A percentile compares a stretch with the other conserved stretches of the same genome.
Evolutionary conservation across 164 flowering plant species (phyloP).

Genomic region (Stephania yunnanensis): DNA sequence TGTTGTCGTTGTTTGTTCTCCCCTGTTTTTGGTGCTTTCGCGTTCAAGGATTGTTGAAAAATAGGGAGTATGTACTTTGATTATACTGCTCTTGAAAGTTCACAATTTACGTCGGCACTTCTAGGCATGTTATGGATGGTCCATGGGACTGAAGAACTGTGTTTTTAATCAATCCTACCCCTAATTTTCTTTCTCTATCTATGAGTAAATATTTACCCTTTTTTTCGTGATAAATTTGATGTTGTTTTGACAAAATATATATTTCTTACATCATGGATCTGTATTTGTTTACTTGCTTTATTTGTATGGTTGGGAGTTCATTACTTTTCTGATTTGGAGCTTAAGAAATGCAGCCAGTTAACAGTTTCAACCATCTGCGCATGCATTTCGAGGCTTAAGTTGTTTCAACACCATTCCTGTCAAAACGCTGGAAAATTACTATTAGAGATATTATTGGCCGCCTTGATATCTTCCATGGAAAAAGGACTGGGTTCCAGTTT

Average conservation of each 20-base stretch:
- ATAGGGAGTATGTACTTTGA: neutral
- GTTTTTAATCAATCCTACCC: too few species aligned
- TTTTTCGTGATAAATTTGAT: too few species aligned
- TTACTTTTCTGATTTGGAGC: conserved; percentile 13
- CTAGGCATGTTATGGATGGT: neutral
- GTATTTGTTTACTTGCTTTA: neutral
- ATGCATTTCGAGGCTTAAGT: conserved; percentile 24
- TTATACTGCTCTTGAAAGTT: neutral
- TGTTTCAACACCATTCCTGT: conserved; percentile 38
- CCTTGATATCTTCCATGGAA: conserved; percentile 42
- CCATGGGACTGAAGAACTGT: too few species aligned
- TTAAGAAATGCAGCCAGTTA: conserved; percentile 21
- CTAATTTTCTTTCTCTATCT: neutral
- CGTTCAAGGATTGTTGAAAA: neutral
- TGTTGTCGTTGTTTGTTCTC: neutral
- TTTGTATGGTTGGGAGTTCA: neutral
- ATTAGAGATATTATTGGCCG: conserved; percentile 17
- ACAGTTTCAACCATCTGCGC: conserved; percentile 8
- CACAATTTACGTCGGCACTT: neutral
- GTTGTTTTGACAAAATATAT: too few species aligned
- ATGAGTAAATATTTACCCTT: neutral
- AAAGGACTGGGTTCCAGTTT: conserved; percentile 48
- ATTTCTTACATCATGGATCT: neutral
- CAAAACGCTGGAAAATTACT: conserved; percentile 32
- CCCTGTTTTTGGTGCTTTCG: neutral